These are phyloP conservation scores for Xerocomellus dryophilus DNA, from an alignment of 768 basidiomycete genomes.

Conservation along the genomic window DNA sequence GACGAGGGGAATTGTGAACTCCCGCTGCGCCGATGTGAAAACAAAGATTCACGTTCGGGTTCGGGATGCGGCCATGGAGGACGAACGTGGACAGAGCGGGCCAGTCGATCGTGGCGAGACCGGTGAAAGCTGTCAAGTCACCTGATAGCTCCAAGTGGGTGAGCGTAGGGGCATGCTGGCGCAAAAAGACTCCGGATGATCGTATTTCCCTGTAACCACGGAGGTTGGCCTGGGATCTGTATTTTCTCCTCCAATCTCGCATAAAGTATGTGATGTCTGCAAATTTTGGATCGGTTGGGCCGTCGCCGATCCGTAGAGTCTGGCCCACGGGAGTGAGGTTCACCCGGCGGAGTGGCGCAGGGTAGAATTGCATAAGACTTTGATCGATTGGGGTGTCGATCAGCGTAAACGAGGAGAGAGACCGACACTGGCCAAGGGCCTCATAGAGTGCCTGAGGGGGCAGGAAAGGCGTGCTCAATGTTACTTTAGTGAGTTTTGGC, in stretches of 20 bases:
- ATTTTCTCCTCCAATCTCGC: slow-evolving; percentile 36
- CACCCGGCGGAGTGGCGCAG: slow-evolving; percentile 24
- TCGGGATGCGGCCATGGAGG: slow-evolving; percentile 32
- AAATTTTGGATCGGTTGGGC: slow-evolving; percentile 32
- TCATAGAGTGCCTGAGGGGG: slow-evolving; percentile 31
- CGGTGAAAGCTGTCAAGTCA: slow-evolving; percentile 25
- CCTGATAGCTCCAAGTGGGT: slow-evolving; percentile 34
- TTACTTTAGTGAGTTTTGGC: slow-evolving; percentile 31
- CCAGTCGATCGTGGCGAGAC: slow-evolving; percentile 32
- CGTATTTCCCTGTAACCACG: slow-evolving; percentile 31
- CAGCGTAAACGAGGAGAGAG: slow-evolving; percentile 27
- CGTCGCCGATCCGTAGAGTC: slow-evolving; percentile 34
- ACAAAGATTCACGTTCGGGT: slow-evolving; percentile 5
- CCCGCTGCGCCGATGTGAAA: slow-evolving; percentile 11
- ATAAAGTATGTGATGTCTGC: slow-evolving; percentile 34
- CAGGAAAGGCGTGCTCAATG: slow-evolving; percentile 32
- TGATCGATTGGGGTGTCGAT: slow-evolving; percentile 37
- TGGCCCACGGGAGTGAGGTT: slow-evolving; percentile 34
- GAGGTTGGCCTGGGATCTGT: slow-evolving; percentile 30
- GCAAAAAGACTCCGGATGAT: slow-evolving; percentile 30
- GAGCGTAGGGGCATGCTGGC: slow-evolving; percentile 29
- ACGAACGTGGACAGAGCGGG: slow-evolving; percentile 29
- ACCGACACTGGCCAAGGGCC: slow-evolving; percentile 27
- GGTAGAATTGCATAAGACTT: slow-evolving; percentile 31
- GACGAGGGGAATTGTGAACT: not conserved